Base-by-base conservation (phyloP, 495 filamentous ascomycete genomes). In the Cercophora scortea region DNA sequence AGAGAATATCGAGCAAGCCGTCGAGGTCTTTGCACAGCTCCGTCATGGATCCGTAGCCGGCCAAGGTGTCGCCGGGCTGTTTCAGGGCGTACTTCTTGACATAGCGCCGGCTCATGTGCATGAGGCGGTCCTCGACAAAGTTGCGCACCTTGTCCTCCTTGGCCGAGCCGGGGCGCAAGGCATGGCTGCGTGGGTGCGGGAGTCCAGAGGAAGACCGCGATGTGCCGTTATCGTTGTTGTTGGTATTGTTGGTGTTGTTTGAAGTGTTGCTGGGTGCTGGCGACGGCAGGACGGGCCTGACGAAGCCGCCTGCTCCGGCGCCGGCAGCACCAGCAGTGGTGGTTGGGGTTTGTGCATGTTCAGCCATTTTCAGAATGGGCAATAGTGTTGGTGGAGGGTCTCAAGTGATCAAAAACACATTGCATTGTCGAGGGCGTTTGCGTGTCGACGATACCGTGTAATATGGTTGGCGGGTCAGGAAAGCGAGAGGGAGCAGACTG, bases 121-220 rank as follows among this genome's bases (percentile, higher is more conserved):
- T 59, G 43, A 94, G 68, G 12, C 70, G 75, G 11, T 75, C 69
- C 45, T 88, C 82, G 3, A 90, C 76, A 68, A 86, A 84, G 32
- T 81, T 72, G 53, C 90, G 81, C 42, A 88, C 79, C n/a, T 77
- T 73, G 50, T 82, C 83, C 65, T 96, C 90, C 63, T 91, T 93
- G 8, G 70, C 64, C 0, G 87, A 86, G 1, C 90, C 90, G 0
- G 86, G 69, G 32, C 74, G 77, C 7, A 94, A 70, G 0, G 88
- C 82, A 16, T 77, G 75, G 18, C 71, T 64, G 50, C 88, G 82
- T 3, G 84, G 82, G 45, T 77, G 77, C 1, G 88, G 88, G 5
- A 92, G 75, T 4, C 60, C 55, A 0, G 76, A 67, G 6, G 64
- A 59, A 0, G 65, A 66, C 25, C 25, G 25, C 25, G 25, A 25